Base-by-base conservation (phyloP, 2,329 filamentous ascomycete genomes). In the Hypoxylon sp. region DNA sequence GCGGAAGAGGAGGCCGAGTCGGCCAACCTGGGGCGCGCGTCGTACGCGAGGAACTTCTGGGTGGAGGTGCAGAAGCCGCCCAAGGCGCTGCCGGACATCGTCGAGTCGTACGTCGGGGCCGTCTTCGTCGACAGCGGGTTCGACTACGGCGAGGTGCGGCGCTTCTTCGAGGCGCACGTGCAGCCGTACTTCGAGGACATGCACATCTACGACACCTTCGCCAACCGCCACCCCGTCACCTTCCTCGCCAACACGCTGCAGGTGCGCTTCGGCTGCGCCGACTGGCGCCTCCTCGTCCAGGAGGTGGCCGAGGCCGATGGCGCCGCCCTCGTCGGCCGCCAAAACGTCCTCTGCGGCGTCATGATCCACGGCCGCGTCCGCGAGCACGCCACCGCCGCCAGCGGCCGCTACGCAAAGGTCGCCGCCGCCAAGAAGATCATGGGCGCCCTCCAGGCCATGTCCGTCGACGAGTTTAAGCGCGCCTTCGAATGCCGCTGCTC, bases 121-220 rank as follows among this genome's bases (percentile, higher is more conserved):
- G 81, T 97, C 18, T 98, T 98, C 71, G 89, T 99, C 9, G 95
- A 99, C 74, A 89, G 91, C 0, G 79, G 82, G 41, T 98, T 94
- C 75, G 78, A 95, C 69, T 97, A 89, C 73, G 72, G 73, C 10
- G 80, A 87, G 15, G 89, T 98, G 1, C 85, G 89, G 61, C 71
- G 72, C 0, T 98, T 99, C 76, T 97, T 97, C 74, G 75, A 85
- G n/a, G 72, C 68, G 11, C 86, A 93, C 62, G 83, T 98, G 52
- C 81, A 83, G 54, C 87, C 86, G 2, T 97, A 87, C 76, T 98
- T 98, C 72, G 79, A 83, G 48, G 89, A 97, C 73, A 97, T 98
- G 87, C 78, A 81, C 2, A 82, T 95, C 33, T 97, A 97, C 73
- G 92, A 98, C 72, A 85, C 85, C 0, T 97, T 91, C 72, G 92